These are phyloP conservation scores for Podila verticillata DNA, from an alignment of 192 early-diverging fungal genomes.

Conservation along the genomic window DNA sequence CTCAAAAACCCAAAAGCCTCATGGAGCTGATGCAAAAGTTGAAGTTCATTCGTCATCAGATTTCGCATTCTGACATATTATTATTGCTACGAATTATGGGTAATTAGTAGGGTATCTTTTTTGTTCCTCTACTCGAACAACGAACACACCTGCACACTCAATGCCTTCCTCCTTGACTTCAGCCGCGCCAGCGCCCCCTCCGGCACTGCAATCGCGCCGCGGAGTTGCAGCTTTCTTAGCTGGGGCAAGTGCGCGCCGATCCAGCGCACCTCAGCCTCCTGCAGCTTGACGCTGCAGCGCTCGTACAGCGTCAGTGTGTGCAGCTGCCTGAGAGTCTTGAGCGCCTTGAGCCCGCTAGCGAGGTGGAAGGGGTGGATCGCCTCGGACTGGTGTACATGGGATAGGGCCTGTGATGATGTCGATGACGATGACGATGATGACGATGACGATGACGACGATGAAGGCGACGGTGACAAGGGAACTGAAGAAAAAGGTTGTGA, in stretches of 20 bases:
- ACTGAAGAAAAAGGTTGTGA: background rate
- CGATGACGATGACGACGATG: background rate
- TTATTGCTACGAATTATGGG: too few relatives aligned
- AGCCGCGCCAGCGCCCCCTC: background rate
- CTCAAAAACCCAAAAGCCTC: too few relatives aligned
- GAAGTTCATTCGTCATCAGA: too few relatives aligned
- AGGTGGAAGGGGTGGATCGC: slow-evolving; percentile 25
- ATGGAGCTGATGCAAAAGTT: too few relatives aligned
- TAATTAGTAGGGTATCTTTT: background rate
- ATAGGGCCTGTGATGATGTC: background rate
- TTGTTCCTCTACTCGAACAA: slow-evolving; percentile 19
- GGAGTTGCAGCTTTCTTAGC: slow-evolving; percentile 16
- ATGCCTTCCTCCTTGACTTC: background rate
- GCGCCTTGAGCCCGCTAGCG: slow-evolving; percentile 26
- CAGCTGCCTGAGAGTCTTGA: slow-evolving; percentile 15
- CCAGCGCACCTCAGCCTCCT: slow-evolving; percentile 22
- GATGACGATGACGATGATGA: background rate
- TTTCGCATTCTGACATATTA: too few relatives aligned
- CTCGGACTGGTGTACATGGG: background rate
- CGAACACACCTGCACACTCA: slow-evolving; percentile 27
- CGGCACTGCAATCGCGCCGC: slow-evolving; percentile 27
- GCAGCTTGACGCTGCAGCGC: slow-evolving; percentile 15
- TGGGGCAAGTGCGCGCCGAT: slow-evolving; percentile 20
- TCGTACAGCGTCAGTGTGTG: slow-evolving; percentile 31
- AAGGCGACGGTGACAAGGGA: background rate